Conservation (phyloP, 2,329 filamentous ascomycete species). For the Trichoderma hamatum region DNA sequence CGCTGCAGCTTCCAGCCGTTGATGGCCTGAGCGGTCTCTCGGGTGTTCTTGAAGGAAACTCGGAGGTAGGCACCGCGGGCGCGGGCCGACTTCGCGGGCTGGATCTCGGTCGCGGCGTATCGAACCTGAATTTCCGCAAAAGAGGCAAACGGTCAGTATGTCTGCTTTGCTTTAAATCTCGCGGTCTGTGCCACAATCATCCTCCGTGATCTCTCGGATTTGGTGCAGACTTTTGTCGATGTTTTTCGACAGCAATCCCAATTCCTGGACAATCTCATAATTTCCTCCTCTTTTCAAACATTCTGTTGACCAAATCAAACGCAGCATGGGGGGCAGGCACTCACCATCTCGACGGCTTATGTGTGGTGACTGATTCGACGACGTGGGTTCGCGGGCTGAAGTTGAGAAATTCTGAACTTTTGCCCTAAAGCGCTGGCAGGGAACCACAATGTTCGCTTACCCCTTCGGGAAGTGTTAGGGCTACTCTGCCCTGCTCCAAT, state of each 20-base stretch:
- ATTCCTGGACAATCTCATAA: not conserved
- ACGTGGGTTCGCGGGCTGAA: slow-evolving; percentile 53
- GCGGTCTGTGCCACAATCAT: not conserved
- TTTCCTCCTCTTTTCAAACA: slow-evolving; percentile 13
- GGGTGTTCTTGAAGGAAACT: slow-evolving; percentile 99
- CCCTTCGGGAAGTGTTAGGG: slow-evolving; percentile 45
- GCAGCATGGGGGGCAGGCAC: slow-evolving; percentile 37
- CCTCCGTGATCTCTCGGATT: not conserved
- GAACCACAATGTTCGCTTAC: slow-evolving; percentile 52
- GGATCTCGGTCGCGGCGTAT: slow-evolving; percentile 91
- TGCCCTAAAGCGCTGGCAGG: slow-evolving; percentile 43
- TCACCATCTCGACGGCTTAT: slow-evolving; percentile 62
- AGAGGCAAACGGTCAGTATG: slow-evolving; percentile 33
- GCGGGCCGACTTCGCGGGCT: slow-evolving; percentile 90
- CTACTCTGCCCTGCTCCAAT: slow-evolving; percentile 43
- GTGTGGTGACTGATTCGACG: slow-evolving; percentile 58
- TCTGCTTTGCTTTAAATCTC: not conserved
- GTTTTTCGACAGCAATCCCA: slow-evolving; percentile 2
- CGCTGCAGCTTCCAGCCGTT: slow-evolving; percentile 98
- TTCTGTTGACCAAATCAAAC: not conserved
- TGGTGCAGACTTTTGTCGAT: not conserved
- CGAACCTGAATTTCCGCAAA: slow-evolving; percentile 66
- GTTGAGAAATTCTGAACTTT: slow-evolving; percentile 54
- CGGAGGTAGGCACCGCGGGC: slow-evolving; percentile 98
- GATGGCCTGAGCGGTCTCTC: slow-evolving; percentile 98